phyloP scores from a whole-genome alignment of 139 green algal species.

The Chlamydomonas sphaeroides region DNA sequence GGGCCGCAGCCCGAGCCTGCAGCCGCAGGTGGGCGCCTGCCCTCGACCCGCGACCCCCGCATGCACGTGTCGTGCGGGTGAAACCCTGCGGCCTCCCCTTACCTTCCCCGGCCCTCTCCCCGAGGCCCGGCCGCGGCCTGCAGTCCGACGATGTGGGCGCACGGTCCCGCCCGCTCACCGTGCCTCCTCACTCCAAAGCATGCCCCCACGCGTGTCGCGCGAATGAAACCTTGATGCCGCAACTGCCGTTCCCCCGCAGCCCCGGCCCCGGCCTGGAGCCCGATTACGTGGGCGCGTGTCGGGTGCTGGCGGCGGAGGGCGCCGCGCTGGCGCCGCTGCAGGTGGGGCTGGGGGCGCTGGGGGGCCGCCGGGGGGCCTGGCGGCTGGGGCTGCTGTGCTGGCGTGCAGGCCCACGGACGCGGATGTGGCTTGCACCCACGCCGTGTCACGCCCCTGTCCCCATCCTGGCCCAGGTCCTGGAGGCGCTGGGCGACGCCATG shows the following conservation, averaged over 20 bases:
- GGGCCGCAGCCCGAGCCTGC: too few relatives aligned
- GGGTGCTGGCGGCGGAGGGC: conserved; percentile 65
- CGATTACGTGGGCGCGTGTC: conserved; percentile 59
- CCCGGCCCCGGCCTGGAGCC: conserved; percentile 52
- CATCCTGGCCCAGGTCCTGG: conserved; percentile 43
- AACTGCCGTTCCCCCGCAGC: neutral
- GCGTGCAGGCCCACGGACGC: too few relatives aligned
- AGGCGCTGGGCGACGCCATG: conserved; percentile 71
- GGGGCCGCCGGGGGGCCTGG: neutral
- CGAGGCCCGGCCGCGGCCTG: too few relatives aligned
- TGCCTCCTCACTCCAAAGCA: neutral
- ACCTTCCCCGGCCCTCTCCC: too few relatives aligned
- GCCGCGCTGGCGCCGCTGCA: conserved; percentile 66
- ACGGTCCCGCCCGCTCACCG: too few relatives aligned
- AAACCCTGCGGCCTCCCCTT: too few relatives aligned
- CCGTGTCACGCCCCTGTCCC: neutral
- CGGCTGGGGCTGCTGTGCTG: neutral
- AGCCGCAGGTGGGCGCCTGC: too few relatives aligned
- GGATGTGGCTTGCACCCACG: too few relatives aligned
- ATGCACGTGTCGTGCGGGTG: too few relatives aligned
- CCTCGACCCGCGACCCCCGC: too few relatives aligned
- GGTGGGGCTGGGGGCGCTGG: conserved; percentile 36
- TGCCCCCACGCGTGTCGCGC: neutral
- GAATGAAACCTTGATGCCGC: too few relatives aligned
- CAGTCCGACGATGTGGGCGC: too few relatives aligned